Evolutionary conservation across 2,329 filamentous ascomycete genomes (phyloP).

Genomic region (Ceratocystis cacaofunesta): DNA sequence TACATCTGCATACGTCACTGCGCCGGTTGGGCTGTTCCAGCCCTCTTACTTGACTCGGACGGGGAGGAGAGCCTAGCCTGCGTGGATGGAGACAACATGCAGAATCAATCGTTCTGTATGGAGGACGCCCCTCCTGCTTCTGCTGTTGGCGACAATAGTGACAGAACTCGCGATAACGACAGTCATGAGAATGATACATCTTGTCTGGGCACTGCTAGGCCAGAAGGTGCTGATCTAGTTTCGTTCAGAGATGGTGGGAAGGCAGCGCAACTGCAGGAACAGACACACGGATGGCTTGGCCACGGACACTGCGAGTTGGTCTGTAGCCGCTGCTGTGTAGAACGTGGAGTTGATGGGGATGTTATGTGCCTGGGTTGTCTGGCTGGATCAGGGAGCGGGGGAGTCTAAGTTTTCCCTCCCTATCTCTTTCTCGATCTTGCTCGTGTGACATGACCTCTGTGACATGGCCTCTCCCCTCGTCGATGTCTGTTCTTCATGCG

Average conservation of each 20-base stretch:
- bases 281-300: constrained; percentile 26
- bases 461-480: neutral
- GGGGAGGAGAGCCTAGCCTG: neutral
- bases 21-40: constrained; percentile 29
- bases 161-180: neutral
- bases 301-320: constrained; percentile 38
- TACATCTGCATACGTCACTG: constrained; percentile 56
- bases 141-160: neutral
- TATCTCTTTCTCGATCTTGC: neutral
- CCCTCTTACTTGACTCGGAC: neutral
- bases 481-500: neutral
- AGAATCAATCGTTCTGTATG: neutral
- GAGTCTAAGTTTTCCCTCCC: neutral
- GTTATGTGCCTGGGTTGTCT: constrained; percentile 52
- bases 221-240: neutral
- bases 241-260: neutral
- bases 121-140: neutral
- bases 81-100: neutral
- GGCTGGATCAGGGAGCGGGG: constrained; percentile 19
- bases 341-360: constrained; percentile 48
- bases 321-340: constrained; percentile 55
- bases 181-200: neutral
- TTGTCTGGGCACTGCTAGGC: neutral
- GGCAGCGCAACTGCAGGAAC: constrained; percentile 17
- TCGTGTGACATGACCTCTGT: neutral